Conservation (phyloP, 257 asterid genomes). For the Petrea volubilis region DNA sequence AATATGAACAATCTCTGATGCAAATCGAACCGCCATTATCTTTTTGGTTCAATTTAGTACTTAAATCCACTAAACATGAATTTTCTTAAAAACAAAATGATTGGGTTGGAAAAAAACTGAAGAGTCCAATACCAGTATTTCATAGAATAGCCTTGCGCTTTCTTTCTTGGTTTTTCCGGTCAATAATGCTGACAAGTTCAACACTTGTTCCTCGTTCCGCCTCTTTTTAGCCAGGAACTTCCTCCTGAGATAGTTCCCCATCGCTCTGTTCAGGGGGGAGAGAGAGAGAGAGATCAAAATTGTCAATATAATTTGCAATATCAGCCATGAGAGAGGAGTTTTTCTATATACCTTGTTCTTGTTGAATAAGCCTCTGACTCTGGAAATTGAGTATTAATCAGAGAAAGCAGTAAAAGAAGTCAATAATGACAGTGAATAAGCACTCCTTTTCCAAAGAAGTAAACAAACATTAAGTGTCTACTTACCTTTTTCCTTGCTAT, state of each 20-base stretch:
- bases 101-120: not conserved
- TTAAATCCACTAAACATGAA: not conserved
- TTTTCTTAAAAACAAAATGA: not conserved
- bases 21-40: too few species aligned
- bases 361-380: constrained; percentile 51
- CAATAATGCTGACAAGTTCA: constrained; percentile 48
- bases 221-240: constrained; percentile 45
- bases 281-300: not conserved
- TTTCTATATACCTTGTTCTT: constrained; percentile 59
- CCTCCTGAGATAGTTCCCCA: constrained; percentile 44
- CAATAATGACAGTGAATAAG: too few species aligned
- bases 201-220: constrained; percentile 30
- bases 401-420: not conserved
- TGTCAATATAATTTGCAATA: not conserved
- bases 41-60: too few species aligned
- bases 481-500: constrained; percentile 43
- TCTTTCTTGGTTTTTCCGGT: constrained; percentile 57
- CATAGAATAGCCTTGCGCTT: constrained; percentile 71
- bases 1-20: too few species aligned
- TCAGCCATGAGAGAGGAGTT: not conserved
- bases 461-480: not conserved
- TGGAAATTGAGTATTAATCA: constrained; percentile 8
- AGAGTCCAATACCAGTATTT: constrained; percentile 71
- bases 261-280: constrained; percentile 39
- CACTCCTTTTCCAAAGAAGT: not conserved